A percentile compares a stretch with the other conserved stretches of the same genome.
phyloP scores from a whole-genome alignment of 352 stramenopile species.

The Phytophthora fragariae region DNA sequence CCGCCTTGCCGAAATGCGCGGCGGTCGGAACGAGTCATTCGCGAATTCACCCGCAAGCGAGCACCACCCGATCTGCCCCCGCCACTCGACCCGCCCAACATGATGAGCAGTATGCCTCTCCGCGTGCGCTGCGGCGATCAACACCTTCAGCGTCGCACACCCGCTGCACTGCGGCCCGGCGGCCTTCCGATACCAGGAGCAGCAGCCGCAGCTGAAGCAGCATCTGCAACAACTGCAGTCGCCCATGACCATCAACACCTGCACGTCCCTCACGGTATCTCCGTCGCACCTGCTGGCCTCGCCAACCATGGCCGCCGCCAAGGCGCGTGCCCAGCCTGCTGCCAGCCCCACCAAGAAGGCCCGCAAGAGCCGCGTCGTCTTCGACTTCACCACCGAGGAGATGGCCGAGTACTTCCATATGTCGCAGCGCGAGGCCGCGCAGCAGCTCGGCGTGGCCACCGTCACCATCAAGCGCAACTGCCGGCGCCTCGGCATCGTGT shows the following conservation, averaged over 20 bases:
- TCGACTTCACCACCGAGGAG: slow-evolving; percentile 62
- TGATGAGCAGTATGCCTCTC: slow-evolving; percentile 37
- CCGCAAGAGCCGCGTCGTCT: slow-evolving; percentile 61
- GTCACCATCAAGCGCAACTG: slow-evolving; percentile 74
- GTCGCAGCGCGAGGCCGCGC: slow-evolving; percentile 59
- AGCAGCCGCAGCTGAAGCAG: background rate
- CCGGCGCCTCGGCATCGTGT: slow-evolving; percentile 63
- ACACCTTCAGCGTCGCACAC: slow-evolving; percentile 31
- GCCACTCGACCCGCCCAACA: background rate
- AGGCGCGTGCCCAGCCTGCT: slow-evolving; percentile 17
- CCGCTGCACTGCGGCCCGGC: slow-evolving; percentile 27
- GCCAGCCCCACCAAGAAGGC: slow-evolving; percentile 38
- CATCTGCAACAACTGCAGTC: too few species aligned
- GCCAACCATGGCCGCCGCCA: slow-evolving; percentile 19
- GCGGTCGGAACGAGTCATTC: slow-evolving; percentile 38
- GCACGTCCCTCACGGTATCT: slow-evolving; percentile 6
- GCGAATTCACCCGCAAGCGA: slow-evolving; percentile 23
- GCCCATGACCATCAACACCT: slow-evolving; percentile 18
- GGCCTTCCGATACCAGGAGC: slow-evolving; percentile 5
- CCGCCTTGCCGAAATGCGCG: slow-evolving; percentile 10
- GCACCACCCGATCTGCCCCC: background rate
- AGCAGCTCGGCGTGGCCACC: slow-evolving; percentile 61
- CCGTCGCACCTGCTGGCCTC: slow-evolving; percentile 24
- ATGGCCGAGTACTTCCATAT: slow-evolving; percentile 70
- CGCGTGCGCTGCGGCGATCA: slow-evolving; percentile 12